Evolutionary conservation across 176 grass and related monocot genomes (phyloP).

Genomic region (Paspalum notatum): DNA sequence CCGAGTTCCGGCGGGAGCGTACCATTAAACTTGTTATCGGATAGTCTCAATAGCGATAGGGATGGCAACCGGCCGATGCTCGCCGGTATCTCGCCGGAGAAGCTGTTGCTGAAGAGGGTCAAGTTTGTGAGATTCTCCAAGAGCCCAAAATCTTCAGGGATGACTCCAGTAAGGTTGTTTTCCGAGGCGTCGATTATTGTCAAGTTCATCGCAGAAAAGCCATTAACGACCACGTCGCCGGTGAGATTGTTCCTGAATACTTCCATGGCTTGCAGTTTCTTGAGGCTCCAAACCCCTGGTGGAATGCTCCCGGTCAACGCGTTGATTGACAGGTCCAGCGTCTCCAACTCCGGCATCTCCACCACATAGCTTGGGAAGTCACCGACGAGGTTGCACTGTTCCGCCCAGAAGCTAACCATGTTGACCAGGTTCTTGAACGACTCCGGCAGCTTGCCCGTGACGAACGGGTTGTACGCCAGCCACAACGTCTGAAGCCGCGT

Average conservation of each 20-base stretch:
- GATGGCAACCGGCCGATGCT: constrained; percentile 60
- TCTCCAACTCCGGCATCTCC: constrained; percentile 29
- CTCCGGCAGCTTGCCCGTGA: constrained; percentile 36
- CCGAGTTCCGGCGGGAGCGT: constrained; percentile 68
- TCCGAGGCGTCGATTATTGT: constrained; percentile 25
- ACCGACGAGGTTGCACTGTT: constrained; percentile 34
- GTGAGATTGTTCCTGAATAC: constrained; percentile 29
- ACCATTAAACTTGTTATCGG: constrained; percentile 55
- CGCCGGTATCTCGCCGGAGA: constrained; percentile 74
- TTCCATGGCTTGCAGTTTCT: constrained; percentile 32
- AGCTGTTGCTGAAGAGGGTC: constrained; percentile 41
- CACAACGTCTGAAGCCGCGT: constrained; percentile 32
- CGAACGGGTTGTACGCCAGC: constrained; percentile 44
- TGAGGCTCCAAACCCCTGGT: constrained; percentile 57
- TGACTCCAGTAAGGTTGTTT: constrained; percentile 61
- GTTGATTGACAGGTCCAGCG: constrained; percentile 44
- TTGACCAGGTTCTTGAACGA: constrained; percentile 52
- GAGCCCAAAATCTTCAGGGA: constrained; percentile 61
- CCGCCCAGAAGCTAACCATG: constrained; percentile 10
- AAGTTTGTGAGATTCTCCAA: constrained; percentile 40
- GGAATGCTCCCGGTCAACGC: constrained; percentile 59
- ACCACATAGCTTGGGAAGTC: constrained; percentile 46
- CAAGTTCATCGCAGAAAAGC: constrained; percentile 38
- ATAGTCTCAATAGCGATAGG: constrained; percentile 19
- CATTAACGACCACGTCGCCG: constrained; percentile 37